Evolutionary conservation across 2,329 filamentous ascomycete species (phyloP).

Genomic region (Escovopsis sp.): DNA sequence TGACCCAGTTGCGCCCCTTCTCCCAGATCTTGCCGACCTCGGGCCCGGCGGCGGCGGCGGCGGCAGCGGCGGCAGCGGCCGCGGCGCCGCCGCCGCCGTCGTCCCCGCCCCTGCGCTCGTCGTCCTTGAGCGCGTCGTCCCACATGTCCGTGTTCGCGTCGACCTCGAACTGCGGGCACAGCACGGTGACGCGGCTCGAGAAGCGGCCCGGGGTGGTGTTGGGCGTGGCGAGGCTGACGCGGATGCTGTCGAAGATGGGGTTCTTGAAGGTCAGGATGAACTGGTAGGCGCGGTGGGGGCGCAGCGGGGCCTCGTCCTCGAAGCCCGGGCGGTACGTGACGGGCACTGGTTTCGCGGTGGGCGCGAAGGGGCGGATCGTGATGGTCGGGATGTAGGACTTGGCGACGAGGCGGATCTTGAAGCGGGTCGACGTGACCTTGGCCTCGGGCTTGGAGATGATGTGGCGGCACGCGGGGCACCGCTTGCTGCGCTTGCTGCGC

Average conservation of each 20-base stretch:
- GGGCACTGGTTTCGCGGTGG: constrained; percentile 20
- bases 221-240: constrained; percentile 76
- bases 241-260: constrained; percentile 81
- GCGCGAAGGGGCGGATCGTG: constrained; percentile 49
- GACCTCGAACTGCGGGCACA: constrained; percentile 89
- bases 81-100: too few relatives aligned
- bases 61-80: too few relatives aligned
- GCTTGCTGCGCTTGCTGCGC: constrained; percentile 84
- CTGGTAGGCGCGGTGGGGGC: constrained; percentile 51
- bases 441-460: constrained; percentile 90
- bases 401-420: constrained; percentile 84
- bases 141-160: constrained; percentile 77
- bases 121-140: constrained; percentile 72
- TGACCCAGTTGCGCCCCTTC: constrained; percentile 84
- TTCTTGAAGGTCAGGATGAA: constrained; percentile 87
- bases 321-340: constrained; percentile 18
- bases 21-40: constrained; percentile 97
- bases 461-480: constrained; percentile 82
- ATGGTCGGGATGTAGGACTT: constrained; percentile 77
- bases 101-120: constrained; percentile 32
- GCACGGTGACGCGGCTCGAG: constrained; percentile 68
- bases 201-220: constrained; percentile 64
- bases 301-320: constrained; percentile 23
- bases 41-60: constrained; percentile 29
- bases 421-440: constrained; percentile 77